Conservation (phyloP, 345 rosid species). For the Melastoma malabathricum region DNA sequence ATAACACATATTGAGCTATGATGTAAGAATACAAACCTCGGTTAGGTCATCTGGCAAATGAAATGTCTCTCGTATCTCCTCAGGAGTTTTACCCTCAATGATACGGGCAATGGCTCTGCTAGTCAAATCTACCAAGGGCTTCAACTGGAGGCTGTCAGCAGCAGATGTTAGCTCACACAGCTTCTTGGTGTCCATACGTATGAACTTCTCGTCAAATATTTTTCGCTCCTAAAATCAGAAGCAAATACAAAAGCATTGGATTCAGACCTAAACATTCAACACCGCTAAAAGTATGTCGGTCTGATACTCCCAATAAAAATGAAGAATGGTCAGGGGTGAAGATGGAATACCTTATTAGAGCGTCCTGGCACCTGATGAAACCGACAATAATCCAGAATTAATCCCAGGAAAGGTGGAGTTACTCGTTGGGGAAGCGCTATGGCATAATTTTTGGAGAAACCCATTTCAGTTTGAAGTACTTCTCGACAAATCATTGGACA, state of each 20-base stretch:
- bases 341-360: conserved; percentile 50
- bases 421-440: conserved; percentile 80
- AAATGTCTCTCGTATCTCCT: conserved; percentile 83
- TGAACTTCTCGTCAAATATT: conserved; percentile 66
- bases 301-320: too few relatives aligned
- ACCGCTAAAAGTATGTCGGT: too few relatives aligned
- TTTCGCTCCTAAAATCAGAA: conserved; percentile 51
- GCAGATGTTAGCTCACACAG: conserved; percentile 89
- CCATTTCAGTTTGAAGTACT: conserved; percentile 59
- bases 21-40: conserved; percentile 38
- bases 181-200: conserved; percentile 76
- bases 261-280: too few relatives aligned
- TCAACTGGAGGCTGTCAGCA: conserved; percentile 81
- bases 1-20: too few relatives aligned
- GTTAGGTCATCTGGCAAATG: conserved; percentile 93
- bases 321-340: too few relatives aligned
- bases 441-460: conserved; percentile 69
- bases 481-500: conserved; percentile 85
- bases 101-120: conserved; percentile 80
- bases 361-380: conserved; percentile 76
- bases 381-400: conserved; percentile 73
- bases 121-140: conserved; percentile 82
- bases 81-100: conserved; percentile 79
- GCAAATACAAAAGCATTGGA: too few relatives aligned
- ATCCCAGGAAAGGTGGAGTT: conserved; percentile 58